Evolutionary conservation across 2,329 filamentous ascomycete species (phyloP).

Genomic region (Arachnopeziza araneosa): DNA sequence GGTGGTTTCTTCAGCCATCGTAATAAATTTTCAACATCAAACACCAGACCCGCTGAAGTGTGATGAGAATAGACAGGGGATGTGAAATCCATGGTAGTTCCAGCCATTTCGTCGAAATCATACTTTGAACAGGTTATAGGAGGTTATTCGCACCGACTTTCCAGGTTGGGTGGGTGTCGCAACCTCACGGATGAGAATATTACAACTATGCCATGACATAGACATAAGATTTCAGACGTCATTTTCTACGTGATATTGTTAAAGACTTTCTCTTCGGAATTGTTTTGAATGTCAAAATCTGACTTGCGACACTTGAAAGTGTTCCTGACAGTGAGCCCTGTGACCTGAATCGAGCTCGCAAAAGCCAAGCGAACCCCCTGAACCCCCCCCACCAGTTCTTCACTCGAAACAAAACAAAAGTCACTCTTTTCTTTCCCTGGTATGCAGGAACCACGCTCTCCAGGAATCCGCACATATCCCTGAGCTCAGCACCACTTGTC

Average conservation of each 20-base stretch:
- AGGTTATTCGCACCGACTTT: too few relatives aligned
- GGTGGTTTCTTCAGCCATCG: constrained; percentile 18
- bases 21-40: constrained; percentile 12
- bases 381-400: neutral
- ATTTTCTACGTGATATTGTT: too few relatives aligned
- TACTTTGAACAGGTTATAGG: too few relatives aligned
- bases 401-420: too few relatives aligned
- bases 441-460: constrained; percentile 12
- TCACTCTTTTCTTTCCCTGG: neutral
- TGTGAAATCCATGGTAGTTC: constrained; percentile 9
- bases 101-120: constrained; percentile 7
- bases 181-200: neutral
- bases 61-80: constrained; percentile 9
- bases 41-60: constrained; percentile 8
- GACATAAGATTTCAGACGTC: too few relatives aligned
- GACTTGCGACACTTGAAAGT: too few relatives aligned
- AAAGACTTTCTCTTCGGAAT: too few relatives aligned
- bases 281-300: too few relatives aligned
- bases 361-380: too few relatives aligned
- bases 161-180: neutral
- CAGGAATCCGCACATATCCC: constrained; percentile 38
- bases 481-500: constrained; percentile 37
- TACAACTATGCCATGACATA: too few relatives aligned
- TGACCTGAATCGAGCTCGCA: too few relatives aligned
- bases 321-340: too few relatives aligned